Evolutionary conservation across 306 rosid genomes (phyloP).

Genomic region (Acacia melanoxylon): DNA sequence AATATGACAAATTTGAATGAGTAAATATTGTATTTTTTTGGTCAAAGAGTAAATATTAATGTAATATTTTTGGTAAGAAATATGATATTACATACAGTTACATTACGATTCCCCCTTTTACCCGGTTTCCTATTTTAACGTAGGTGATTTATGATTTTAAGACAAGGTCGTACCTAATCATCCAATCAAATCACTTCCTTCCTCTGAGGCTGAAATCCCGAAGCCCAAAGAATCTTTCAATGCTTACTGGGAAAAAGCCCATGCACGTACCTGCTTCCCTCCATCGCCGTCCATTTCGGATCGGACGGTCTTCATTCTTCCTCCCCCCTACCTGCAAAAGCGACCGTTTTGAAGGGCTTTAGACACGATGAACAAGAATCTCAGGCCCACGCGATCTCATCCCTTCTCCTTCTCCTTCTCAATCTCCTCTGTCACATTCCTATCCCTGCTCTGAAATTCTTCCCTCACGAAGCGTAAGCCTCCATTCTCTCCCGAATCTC

Average conservation of each 20-base stretch:
- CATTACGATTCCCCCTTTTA: not conserved
- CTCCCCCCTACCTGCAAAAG: conserved; percentile 21
- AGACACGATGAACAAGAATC: not conserved
- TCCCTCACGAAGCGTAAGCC: not conserved
- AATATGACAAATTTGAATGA: no score
- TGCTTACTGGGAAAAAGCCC: conserved; percentile 17
- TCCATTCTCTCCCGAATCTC: conserved; percentile 9
- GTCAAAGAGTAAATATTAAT: no score
- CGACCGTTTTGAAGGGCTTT: not conserved
- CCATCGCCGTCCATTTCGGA: conserved; percentile 31
- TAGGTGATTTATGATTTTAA: not conserved
- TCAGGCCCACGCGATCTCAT: conserved; percentile 53
- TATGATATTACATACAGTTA: no score
- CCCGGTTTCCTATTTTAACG: not conserved
- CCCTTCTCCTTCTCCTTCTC: not conserved
- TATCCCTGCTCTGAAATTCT: conserved; percentile 3
- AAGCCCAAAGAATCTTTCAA: not conserved
- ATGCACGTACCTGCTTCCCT: conserved; percentile 27
- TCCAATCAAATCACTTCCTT: not conserved
- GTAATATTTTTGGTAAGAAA: no score
- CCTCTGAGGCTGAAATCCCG: not conserved
- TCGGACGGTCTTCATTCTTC: conserved; percentile 23
- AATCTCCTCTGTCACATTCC: not conserved
- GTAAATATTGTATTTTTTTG: no score
- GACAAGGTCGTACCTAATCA: not conserved